These are phyloP conservation scores for Lasiodiplodia sp. DNA, from an alignment of 2,329 filamentous ascomycete genomes.

Conservation along the genomic window DNA sequence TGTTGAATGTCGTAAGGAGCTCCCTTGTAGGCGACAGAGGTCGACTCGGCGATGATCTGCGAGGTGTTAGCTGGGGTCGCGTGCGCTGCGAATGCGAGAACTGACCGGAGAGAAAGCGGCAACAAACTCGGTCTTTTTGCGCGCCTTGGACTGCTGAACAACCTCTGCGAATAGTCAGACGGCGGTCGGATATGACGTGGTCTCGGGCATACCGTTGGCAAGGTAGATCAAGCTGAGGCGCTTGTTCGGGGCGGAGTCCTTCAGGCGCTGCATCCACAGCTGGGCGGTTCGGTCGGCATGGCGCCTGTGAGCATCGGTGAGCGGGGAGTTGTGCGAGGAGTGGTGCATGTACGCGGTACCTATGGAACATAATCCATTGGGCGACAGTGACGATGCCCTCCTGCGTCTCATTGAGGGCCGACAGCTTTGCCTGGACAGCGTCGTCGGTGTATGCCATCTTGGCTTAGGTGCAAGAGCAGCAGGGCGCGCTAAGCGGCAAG, in stretches of 20 bases:
- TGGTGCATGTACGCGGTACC: conserved; percentile 62
- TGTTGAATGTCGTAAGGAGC: conserved; percentile 84
- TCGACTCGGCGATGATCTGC: conserved; percentile 85
- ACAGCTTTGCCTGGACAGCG: conserved; percentile 91
- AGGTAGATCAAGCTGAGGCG: conserved; percentile 92
- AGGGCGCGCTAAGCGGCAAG: conserved; percentile 35
- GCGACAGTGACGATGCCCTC: conserved; percentile 96
- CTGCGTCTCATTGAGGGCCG: conserved; percentile 94
- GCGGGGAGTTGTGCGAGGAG: neutral
- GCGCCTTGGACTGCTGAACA: conserved; percentile 92
- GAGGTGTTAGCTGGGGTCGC: conserved; percentile 5
- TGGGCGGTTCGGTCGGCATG: conserved; percentile 91
- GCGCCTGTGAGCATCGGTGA: conserved; percentile 64
- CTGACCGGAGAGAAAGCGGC: conserved; percentile 81
- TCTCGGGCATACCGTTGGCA: conserved; percentile 78
- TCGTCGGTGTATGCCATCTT: conserved; percentile 95
- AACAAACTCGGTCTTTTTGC: conserved; percentile 91
- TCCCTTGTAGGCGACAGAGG: conserved; percentile 87
- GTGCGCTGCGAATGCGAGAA: conserved; percentile 28
- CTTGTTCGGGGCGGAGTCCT: conserved; percentile 85
- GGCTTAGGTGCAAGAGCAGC: conserved; percentile 12
- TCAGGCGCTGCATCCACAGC: conserved; percentile 88
- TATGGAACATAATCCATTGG: conserved; percentile 99
- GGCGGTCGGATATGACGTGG: neutral
- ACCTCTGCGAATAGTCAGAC: conserved; percentile 69